Percentiles rank a stretch among this genome's conserved stretches.
These are phyloP conservation scores for Sesbania bispinosa DNA, from an alignment of 306 rosid genomes.

Conservation along the genomic window DNA sequence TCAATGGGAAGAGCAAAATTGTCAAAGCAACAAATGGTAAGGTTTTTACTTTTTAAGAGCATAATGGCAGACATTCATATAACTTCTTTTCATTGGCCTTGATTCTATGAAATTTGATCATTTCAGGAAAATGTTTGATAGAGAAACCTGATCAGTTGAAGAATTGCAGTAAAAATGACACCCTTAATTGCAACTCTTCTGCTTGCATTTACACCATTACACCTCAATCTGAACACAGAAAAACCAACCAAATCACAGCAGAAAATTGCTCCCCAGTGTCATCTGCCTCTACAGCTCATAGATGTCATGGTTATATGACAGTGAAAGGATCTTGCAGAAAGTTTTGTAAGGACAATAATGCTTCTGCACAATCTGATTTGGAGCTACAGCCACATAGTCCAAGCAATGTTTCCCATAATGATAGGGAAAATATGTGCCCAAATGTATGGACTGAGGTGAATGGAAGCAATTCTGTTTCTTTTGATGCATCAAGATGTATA, in stretches of 20 bases:
- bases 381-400: not conserved
- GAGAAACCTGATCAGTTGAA: constrained; percentile 16
- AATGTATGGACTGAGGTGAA: not conserved
- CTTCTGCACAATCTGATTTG: not conserved
- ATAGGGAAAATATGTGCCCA: not conserved
- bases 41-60: not conserved
- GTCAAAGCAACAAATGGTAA: constrained; percentile 34
- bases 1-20: constrained; percentile 19
- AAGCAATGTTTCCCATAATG: not conserved
- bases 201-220: too few species aligned
- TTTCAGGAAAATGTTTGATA: constrained; percentile 31
- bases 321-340: too few species aligned
- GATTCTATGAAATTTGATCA: not conserved
- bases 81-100: not conserved
- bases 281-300: too few species aligned
- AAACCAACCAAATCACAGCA: too few species aligned
- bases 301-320: too few species aligned
- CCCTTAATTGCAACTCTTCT: too few species aligned
- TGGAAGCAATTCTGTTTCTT: constrained; percentile 6
- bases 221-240: too few species aligned
- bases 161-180: too few species aligned
- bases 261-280: too few species aligned
- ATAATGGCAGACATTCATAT: not conserved
- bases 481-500: constrained; percentile 4
- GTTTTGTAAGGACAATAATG: too few species aligned